Evolutionary conservation across 768 basidiomycete genomes (phyloP), one percentile per base, ranked within the genome.

Genomic region (Pleurotus giganteus): DNA sequence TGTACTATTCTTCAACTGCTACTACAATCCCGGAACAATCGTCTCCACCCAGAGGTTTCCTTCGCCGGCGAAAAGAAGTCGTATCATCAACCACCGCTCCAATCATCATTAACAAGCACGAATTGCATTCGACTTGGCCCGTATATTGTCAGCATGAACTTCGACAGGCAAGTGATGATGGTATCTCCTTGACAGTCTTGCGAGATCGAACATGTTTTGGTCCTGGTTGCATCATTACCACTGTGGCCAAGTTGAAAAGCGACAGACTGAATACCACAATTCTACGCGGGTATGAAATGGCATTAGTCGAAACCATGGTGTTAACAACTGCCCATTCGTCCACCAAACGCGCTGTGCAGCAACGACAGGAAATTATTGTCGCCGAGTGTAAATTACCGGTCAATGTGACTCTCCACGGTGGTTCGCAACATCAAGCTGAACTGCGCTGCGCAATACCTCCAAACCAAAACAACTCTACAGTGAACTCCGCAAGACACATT

Each of bases 71-170:
- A 61, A 88, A 90, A 63, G 81, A 87, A 1, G 75, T 81, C 19
- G 80, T 90, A 39, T 70, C 83, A 27, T 82, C 85, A n/a, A 81
- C 85, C 11, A 76, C 82, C 17, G 82, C 89, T 29, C 73, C 79
- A 11, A 86, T 97, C 42, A 82, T 86, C 58, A 91, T 97, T 62
- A 89, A 92, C 75, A 97, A 96, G 69, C 94, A 96, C 64, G 94
- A 96, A 60, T 74, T 95, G 5, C 94, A 96, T 64, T 89, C 93
- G 3, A 87, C 91, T 1, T 97, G 94, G 94, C 94, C 94, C 2
- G 80, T 95, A 27, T 96, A 93, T 65, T 82, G 81, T 46, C 89
- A 92, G 65, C 80, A 81, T 9, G 89, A 93, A 62, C 78, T 77
- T 29, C 86, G 90, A n/a, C 77, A 81, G 13, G 70, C 83, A 15